phyloP scores from a whole-genome alignment of 768 basidiomycete species.

The Cyclocybe cylindracea region DNA sequence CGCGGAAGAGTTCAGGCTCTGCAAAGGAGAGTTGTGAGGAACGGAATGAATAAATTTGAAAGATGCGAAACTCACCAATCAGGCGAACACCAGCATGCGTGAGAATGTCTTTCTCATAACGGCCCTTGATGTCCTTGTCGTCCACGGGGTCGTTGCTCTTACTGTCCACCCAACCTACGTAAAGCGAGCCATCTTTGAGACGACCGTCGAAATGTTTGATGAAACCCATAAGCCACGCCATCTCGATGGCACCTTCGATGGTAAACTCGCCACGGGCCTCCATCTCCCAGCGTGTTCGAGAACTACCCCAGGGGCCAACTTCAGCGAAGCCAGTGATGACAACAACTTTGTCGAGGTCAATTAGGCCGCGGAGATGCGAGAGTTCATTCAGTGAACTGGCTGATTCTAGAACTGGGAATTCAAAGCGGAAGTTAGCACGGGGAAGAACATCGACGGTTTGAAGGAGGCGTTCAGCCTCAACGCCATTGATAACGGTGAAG shows the following conservation, averaged over 20 bases:
- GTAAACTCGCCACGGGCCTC: conserved; percentile 97
- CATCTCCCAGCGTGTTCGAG: conserved; percentile 99
- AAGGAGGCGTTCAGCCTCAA: conserved; percentile 88
- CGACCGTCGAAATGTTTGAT: conserved; percentile 99
- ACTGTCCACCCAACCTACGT: conserved; percentile 98
- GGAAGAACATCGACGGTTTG: conserved; percentile 93
- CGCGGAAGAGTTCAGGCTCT: conserved; percentile 98
- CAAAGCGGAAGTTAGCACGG: conserved; percentile 97
- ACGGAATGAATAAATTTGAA: background rate
- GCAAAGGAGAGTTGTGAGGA: conserved; percentile 11
- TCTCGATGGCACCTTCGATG: conserved; percentile 97
- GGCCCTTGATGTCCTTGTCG: conserved; percentile 93
- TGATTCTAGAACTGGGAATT: conserved; percentile 86
- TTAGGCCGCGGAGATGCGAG: conserved; percentile 77
- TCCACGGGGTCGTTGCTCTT: conserved; percentile 94
- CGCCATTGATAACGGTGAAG: conserved; percentile 87
- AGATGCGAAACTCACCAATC: conserved; percentile 63
- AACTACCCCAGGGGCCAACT: conserved; percentile 97
- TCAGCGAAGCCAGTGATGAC: conserved; percentile 98
- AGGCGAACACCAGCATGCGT: conserved; percentile 90
- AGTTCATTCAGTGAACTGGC: conserved; percentile 73
- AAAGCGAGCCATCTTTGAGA: conserved; percentile 86
- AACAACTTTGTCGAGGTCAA: conserved; percentile 94
- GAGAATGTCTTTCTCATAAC: conserved; percentile 94
- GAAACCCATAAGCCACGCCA: conserved; percentile 99